These are phyloP conservation scores for Musa troglodytarum DNA, from an alignment of 176 grass and related monocot species.

Conservation along the genomic window DNA sequence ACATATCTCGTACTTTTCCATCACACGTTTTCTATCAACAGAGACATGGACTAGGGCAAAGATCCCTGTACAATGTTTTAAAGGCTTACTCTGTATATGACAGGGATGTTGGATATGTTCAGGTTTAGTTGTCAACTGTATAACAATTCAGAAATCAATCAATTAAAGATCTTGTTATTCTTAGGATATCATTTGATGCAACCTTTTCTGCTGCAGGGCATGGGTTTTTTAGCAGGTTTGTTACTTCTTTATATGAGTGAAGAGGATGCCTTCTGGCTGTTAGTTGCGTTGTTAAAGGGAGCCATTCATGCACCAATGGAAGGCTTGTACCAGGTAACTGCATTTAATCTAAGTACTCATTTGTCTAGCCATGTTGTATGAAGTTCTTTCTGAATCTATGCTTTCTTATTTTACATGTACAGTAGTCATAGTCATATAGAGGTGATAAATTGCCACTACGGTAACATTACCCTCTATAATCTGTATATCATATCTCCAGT, in stretches of 20 bases:
- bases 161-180: background rate
- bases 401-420: background rate
- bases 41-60: constrained; percentile 93
- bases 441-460: too few species aligned
- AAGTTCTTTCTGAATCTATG: background rate
- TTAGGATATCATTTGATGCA: constrained; percentile 1
- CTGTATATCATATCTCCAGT: too few species aligned
- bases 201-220: constrained; percentile 46
- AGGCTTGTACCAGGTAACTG: constrained; percentile 87
- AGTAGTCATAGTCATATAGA: too few species aligned
- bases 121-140: constrained; percentile 46
- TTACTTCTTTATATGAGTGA: constrained; percentile 98
- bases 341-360: constrained; percentile 7
- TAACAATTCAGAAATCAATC: background rate
- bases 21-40: constrained; percentile 97
- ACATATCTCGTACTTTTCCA: constrained; percentile 98
- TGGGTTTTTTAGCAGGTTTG: constrained; percentile 93
- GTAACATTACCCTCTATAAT: too few species aligned
- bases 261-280: constrained; percentile 94
- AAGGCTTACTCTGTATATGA: constrained; percentile 98
- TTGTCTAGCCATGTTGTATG: background rate
- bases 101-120: constrained; percentile 92
- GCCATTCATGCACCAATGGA: constrained; percentile 97
- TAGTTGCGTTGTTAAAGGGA: constrained; percentile 92
- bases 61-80: constrained; percentile 89